Evolutionary conservation across 1,284 basidiomycete genomes (phyloP).

Genomic region (Sanghuangporus sanghuang): DNA sequence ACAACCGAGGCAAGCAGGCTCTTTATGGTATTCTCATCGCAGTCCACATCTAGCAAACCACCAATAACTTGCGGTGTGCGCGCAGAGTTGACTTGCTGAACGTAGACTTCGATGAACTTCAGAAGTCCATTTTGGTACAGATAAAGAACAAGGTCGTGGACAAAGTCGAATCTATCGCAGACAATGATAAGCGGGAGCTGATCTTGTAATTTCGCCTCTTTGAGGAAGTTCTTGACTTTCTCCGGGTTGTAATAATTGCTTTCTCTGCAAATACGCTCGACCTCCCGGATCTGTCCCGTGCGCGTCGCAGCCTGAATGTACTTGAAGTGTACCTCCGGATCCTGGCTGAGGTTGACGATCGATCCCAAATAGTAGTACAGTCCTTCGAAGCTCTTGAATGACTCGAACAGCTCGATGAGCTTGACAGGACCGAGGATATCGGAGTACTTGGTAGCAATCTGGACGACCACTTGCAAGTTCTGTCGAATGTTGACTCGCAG

Average conservation of each 20-base stretch:
- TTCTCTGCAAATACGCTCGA: conserved; percentile 98
- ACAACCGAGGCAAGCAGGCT: conserved; percentile 89
- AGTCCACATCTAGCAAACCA: conserved; percentile 96
- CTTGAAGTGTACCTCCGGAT: conserved; percentile 99
- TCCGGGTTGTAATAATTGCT: conserved; percentile 98
- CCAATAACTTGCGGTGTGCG: conserved; percentile 98
- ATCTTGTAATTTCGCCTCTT: conserved; percentile 95
- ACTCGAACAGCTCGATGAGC: conserved; percentile 98
- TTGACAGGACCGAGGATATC: conserved; percentile 97
- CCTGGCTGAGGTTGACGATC: conserved; percentile 94
- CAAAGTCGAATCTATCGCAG: conserved; percentile 99
- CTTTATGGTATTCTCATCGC: conserved; percentile 96
- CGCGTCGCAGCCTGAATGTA: conserved; percentile 99
- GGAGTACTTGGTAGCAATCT: conserved; percentile 99
- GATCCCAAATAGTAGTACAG: conserved; percentile 98
- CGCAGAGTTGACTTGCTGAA: conserved; percentile 96
- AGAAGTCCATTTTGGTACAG: conserved; percentile 97
- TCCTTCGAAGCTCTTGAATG: conserved; percentile 97
- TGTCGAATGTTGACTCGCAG: conserved; percentile 95
- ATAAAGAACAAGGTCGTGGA: conserved; percentile 98
- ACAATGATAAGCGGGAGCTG: conserved; percentile 99
- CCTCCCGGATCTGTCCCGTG: conserved; percentile 97
- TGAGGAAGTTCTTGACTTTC: conserved; percentile 99
- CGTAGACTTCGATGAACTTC: conserved; percentile 99
- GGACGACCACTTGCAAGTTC: conserved; percentile 94